Evolutionary conservation across 306 rosid species (phyloP), one percentile per base, ranked within the genome.

Genomic region (Trifolium dubium): DNA sequence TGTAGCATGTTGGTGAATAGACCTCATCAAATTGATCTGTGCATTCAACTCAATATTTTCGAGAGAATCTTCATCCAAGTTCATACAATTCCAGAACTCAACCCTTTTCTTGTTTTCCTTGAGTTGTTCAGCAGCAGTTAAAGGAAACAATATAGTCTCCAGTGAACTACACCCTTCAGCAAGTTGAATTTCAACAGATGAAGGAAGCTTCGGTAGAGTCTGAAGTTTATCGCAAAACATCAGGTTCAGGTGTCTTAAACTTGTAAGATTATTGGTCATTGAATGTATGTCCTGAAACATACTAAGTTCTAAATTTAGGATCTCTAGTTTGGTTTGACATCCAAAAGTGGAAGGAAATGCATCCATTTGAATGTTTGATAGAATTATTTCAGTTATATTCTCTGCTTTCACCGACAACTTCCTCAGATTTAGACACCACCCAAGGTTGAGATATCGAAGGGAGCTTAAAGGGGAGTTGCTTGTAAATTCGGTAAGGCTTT

Each of bases 281-380:
- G 49, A 43, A 43, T 14, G 49, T 43, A 43, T 43, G 5, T 0
- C 12, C 50, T 44, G 0, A 44, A 44, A 11, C 12, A 0, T 4
- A 44, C 5, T 12, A 3, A 0, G 0, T 11, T 1, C 2, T 44
- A 44, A 44, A 44, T 0, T 0, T n/a, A 44, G 50, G n/a, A 2
- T 12, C 12, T 44, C 50, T 12, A 44, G n/a, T 2, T 44, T 44
- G 50, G 6, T 44, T 44, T 11, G 50, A 12, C 14, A 44, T 11
- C 50, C 50, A 44, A 44, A 4, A 44, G 50, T 11, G 11, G 50
- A 11, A 4, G n/a, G 15, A 5, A 44, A n/a, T 11, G n/a, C 49
- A 11, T 43, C 11, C 5, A 43, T 43, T 2, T 1, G 49, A 11
- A 12, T 3, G 1, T 0, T 2, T 0, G 50, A 11, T 12, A 44